Evolutionary conservation across 148 eudicot species (phyloP).

Genomic region (Dianthus caryophyllus): DNA sequence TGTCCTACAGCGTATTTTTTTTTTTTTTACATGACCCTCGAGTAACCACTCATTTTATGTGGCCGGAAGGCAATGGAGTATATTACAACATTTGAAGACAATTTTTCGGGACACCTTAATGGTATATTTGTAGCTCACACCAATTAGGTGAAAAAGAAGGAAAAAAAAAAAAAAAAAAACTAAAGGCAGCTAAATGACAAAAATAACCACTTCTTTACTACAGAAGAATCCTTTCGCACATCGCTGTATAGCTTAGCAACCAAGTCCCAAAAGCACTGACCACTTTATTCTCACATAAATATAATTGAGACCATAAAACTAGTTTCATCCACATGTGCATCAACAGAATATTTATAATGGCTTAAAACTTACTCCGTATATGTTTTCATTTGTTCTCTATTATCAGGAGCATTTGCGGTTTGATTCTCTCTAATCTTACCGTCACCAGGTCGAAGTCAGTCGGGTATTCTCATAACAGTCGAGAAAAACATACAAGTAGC

Average conservation of each 20-base stretch:
- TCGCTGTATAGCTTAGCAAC: slow-evolving; percentile 31
- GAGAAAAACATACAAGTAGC: slow-evolving; percentile 1
- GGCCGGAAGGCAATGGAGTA: not conserved
- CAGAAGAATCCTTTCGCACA: slow-evolving; percentile 37
- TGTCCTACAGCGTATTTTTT: not conserved
- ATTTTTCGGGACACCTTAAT: not conserved
- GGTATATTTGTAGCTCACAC: slow-evolving; percentile 18
- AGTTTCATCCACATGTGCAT: slow-evolving; percentile 33
- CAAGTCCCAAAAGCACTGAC: slow-evolving; percentile 32
- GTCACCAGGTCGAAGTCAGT: slow-evolving; percentile 6
- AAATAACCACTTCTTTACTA: slow-evolving; percentile 36
- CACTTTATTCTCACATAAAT: slow-evolving; percentile 41
- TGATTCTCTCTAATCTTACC: slow-evolving; percentile 19
- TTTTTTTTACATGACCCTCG: not conserved
- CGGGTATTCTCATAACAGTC: slow-evolving; percentile 5
- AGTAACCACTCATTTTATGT: not conserved
- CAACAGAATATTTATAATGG: slow-evolving; percentile 20
- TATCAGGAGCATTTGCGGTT: slow-evolving; percentile 21
- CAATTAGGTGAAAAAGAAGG: too few relatives aligned
- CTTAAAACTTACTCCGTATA: slow-evolving; percentile 6
- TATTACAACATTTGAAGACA: slow-evolving; percentile 1
- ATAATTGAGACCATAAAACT: slow-evolving; percentile 25
- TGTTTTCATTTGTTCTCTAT: slow-evolving; percentile 20
- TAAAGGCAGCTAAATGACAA: slow-evolving; percentile 31
- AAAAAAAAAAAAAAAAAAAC: slow-evolving; percentile 1